Percentiles rank a stretch among this genome's conserved stretches.
Evolutionary conservation across 2,329 filamentous ascomycete species (phyloP).

Genomic region (Aspergillus awamori): DNA sequence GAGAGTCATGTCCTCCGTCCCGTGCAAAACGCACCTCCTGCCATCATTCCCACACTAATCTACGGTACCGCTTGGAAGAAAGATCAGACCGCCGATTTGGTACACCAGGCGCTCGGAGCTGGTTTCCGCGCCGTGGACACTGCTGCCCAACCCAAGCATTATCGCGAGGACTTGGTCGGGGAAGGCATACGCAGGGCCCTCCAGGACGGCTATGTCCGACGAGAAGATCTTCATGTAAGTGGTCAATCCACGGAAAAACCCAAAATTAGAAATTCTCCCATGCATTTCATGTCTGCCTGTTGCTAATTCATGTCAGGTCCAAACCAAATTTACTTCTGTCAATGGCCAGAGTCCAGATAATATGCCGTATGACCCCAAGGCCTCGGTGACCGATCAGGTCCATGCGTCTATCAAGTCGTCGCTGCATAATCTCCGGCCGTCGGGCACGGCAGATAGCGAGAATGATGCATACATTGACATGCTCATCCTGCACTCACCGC

Average conservation of each 20-base stretch:
- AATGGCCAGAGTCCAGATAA: constrained; percentile 62
- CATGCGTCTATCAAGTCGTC: constrained; percentile 69
- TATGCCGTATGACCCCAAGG: constrained; percentile 64
- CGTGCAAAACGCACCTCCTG: constrained; percentile 26
- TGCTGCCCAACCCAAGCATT: constrained; percentile 76
- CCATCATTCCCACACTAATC: constrained; percentile 54
- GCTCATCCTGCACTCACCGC: constrained; percentile 62
- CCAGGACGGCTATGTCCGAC: constrained; percentile 58
- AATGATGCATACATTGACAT: constrained; percentile 60
- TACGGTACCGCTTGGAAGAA: constrained; percentile 91
- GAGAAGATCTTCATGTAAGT: constrained; percentile 66
- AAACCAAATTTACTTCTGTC: constrained; percentile 79
- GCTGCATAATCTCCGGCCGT: constrained; percentile 60
- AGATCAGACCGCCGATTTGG: constrained; percentile 65
- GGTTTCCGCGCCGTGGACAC: constrained; percentile 78
- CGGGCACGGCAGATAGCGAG: constrained; percentile 25
- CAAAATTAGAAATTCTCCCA: background rate
- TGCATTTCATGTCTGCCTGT: background rate
- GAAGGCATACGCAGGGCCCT: constrained; percentile 67
- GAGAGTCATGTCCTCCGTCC: constrained; percentile 34
- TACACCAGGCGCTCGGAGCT: constrained; percentile 66
- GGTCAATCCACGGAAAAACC: background rate
- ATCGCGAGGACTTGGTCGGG: constrained; percentile 72
- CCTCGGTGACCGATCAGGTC: constrained; percentile 66
- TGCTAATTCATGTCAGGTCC: constrained; percentile 54